Percentiles rank a stretch among this genome's conserved stretches.
These are phyloP conservation scores for Nadsonia commutata DNA, from an alignment of 1,139 yeast genomes.

Conservation along the genomic window DNA sequence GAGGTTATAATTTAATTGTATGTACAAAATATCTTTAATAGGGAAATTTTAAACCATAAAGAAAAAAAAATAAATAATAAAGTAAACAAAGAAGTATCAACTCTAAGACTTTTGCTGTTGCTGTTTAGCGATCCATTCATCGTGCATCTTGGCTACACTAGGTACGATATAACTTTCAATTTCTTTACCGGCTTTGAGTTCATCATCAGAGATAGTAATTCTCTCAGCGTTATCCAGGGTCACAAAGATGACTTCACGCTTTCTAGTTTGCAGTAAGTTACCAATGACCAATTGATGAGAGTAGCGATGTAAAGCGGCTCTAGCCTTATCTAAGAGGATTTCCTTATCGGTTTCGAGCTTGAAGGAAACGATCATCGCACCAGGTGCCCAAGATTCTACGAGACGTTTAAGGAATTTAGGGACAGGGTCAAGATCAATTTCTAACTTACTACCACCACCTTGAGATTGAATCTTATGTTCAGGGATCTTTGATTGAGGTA, in stretches of 20 bases:
- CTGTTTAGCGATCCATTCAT: slow-evolving; percentile 37
- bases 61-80: too few species aligned
- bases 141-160: slow-evolving; percentile 47
- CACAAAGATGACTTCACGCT: slow-evolving; percentile 78
- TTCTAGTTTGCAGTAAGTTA: slow-evolving; percentile 77
- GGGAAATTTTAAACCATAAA: too few species aligned
- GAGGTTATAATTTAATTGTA: too few species aligned
- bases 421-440: slow-evolving; percentile 83
- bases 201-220: slow-evolving; percentile 35
- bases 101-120: too few species aligned
- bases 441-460: slow-evolving; percentile 49
- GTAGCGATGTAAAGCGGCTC: slow-evolving; percentile 65
- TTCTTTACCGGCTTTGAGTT: slow-evolving; percentile 32
- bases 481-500: slow-evolving; percentile 74
- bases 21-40: too few species aligned
- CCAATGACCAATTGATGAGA: slow-evolving; percentile 93
- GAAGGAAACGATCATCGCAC: slow-evolving; percentile 88
- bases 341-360: slow-evolving; percentile 78
- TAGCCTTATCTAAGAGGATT: slow-evolving; percentile 61
- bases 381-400: slow-evolving; percentile 90
- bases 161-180: slow-evolving; percentile 74
- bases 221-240: slow-evolving; percentile 34
- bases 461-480: slow-evolving; percentile 89
- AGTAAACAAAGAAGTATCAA: too few species aligned
- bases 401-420: slow-evolving; percentile 82